These are phyloP conservation scores for Dimargaris cristalligena DNA, from an alignment of 192 early-diverging fungal species.

Conservation along the genomic window DNA sequence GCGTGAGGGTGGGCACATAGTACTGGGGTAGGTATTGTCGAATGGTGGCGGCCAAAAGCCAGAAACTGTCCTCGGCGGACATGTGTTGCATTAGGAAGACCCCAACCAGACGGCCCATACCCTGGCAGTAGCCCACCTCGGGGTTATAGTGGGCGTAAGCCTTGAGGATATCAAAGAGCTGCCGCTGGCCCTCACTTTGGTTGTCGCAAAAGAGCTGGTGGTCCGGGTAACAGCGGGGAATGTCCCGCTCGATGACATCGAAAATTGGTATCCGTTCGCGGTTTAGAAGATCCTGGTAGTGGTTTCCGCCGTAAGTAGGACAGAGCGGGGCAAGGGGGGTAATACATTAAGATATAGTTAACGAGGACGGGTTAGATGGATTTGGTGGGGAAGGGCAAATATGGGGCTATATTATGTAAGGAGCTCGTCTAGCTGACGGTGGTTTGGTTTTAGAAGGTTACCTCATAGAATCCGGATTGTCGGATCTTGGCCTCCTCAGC, in stretches of 20 bases:
- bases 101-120: conserved; percentile 76
- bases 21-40: conserved; percentile 61
- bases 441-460: background rate
- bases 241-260: conserved; percentile 82
- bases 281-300: no score
- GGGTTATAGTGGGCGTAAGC: conserved; percentile 81
- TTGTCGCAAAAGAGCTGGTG: conserved; percentile 60
- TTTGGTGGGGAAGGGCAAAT: no score
- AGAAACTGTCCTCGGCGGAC: conserved; percentile 75
- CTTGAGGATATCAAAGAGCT: conserved; percentile 59
- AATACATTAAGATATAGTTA: no score
- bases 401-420: no score
- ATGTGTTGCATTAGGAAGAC: conserved; percentile 75
- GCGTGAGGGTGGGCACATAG: conserved; percentile 51
- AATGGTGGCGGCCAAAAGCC: conserved; percentile 64
- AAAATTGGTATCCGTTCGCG: conserved; percentile 49
- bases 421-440: no score
- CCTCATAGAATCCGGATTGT: conserved; percentile 30
- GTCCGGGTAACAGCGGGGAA: conserved; percentile 77
- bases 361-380: no score
- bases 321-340: no score
- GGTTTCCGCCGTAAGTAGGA: no score
- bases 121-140: conserved; percentile 84
- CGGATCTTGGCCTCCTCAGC: conserved; percentile 31
- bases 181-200: conserved; percentile 52